Conservation (phyloP, 2,329 filamentous ascomycete genomes). For the Nigrograna mackinnonii region DNA sequence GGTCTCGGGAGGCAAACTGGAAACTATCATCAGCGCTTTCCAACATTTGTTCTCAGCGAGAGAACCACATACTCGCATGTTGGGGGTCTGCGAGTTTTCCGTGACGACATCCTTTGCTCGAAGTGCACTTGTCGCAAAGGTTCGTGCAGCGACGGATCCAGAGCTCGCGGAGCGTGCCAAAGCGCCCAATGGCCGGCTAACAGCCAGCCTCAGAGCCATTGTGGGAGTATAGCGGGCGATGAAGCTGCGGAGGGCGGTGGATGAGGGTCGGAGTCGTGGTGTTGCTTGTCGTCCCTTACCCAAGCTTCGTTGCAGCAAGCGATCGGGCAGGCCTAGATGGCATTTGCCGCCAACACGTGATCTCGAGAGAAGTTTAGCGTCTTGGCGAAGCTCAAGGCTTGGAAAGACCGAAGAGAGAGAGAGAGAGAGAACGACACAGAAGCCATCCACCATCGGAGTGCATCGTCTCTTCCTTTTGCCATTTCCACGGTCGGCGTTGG, state of each 20-base stretch:
- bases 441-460: constrained; percentile 16
- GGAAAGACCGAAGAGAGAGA: too few relatives aligned
- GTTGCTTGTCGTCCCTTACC: too few relatives aligned
- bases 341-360: too few relatives aligned
- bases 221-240: constrained; percentile 17
- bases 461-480: constrained; percentile 26
- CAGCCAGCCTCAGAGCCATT: constrained; percentile 47
- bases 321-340: too few relatives aligned
- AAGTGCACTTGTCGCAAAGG: constrained; percentile 47
- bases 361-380: too few relatives aligned
- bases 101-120: constrained; percentile 49
- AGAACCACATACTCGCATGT: constrained; percentile 45
- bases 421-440: constrained; percentile 20
- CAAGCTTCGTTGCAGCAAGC: too few relatives aligned
- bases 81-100: constrained; percentile 46
- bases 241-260: constrained; percentile 30
- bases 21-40: constrained; percentile 20
- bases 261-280: too few relatives aligned
- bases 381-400: too few relatives aligned
- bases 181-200: constrained; percentile 42
- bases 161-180: constrained; percentile 38
- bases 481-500: constrained; percentile 34
- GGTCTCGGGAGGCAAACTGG: constrained; percentile 47
- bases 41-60: background rate
- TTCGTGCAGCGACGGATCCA: constrained; percentile 34